Base-by-base conservation (phyloP, 208 protist genomes). In the Entamoeba invadens region DNA sequence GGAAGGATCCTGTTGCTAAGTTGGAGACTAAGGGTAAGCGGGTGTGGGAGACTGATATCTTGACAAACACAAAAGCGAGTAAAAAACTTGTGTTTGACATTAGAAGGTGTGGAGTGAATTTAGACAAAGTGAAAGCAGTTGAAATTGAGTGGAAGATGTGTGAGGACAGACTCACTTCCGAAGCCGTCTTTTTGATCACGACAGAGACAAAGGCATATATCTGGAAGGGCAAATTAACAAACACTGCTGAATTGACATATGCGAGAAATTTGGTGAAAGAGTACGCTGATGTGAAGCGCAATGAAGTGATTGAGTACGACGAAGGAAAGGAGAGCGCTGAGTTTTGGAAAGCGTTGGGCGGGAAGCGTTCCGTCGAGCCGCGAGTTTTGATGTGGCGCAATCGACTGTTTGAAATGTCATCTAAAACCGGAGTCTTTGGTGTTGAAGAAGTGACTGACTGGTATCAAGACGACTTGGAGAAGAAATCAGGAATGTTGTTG, bases 381-480 rank as follows among this genome's bases (percentile, higher is more conserved):
- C 12, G 93, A 38, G 38, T 25, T 47, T 46, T 12, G 16, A 5
- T 68, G 16, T 91, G 44, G 25, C 8, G 93, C 10, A 50, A 50
- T 47, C 5, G 93, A 57, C 12, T 94, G 10, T 94, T 94, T 68
- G 47, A 94, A 35, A 50, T 44, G 44, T 94, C 93, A 50, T 35
- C n/a, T 94, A 68, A 50, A 50, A 44, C 18, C 16, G 93, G 93
- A 38, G 45, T 38, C 4, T 94, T 44, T 46, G 25, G 21, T 25
- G 46, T 92, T 47, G 93, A 94, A 92, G 93, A 94, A 93, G 44
- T 94, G 4, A 44, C 5, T 14, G 91, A 94, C 38, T 94, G 91
- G 44, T 47, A 45, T 47, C 93, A 94, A 50, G 94, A 94, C 25
- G 72, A 94, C 93, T 93, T 94, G n/a, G 42, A 92, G 45, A 31